A percentile compares a stretch with the other conserved stretches of the same genome.
phyloP scores from a whole-genome alignment of 169 alveolate genomes.

The Plasmodium fragile region DNA sequence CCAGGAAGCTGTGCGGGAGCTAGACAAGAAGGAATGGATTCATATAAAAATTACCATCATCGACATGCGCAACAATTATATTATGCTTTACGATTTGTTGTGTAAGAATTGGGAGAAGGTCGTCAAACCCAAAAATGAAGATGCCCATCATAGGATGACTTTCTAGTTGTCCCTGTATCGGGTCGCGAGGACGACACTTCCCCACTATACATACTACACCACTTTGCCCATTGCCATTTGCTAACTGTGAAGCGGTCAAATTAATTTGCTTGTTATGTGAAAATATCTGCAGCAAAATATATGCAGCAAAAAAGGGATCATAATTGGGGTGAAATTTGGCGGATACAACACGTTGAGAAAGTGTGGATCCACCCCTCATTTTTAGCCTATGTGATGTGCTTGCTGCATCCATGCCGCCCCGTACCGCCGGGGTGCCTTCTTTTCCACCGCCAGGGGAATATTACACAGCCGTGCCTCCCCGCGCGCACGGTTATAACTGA shows the following conservation, averaged over 20 bases:
- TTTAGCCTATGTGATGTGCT: neutral
- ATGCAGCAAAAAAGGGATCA: neutral
- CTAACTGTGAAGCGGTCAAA: neutral
- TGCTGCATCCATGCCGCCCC: neutral
- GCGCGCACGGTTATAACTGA: neutral
- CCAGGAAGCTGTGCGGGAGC: conserved; percentile 90
- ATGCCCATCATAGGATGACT: conserved; percentile 87
- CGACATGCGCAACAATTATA: conserved; percentile 92
- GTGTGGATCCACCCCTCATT: neutral
- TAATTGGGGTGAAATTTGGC: neutral
- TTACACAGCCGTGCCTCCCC: neutral
- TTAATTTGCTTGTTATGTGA: neutral
- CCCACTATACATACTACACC: neutral
- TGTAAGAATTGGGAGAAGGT: conserved; percentile 92
- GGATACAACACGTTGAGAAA: neutral
- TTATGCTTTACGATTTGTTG: conserved; percentile 91
- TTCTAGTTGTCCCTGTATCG: conserved; percentile 37
- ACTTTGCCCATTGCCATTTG: neutral
- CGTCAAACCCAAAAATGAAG: conserved; percentile 90
- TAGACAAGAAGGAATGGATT: conserved; percentile 92
- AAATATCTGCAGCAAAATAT: neutral
- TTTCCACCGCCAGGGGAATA: no score
- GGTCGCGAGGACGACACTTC: neutral
- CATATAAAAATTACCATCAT: conserved; percentile 89
- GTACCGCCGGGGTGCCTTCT: no score